Base-by-base conservation (phyloP, 306 rosid species). In the Cajanus cajan region DNA sequence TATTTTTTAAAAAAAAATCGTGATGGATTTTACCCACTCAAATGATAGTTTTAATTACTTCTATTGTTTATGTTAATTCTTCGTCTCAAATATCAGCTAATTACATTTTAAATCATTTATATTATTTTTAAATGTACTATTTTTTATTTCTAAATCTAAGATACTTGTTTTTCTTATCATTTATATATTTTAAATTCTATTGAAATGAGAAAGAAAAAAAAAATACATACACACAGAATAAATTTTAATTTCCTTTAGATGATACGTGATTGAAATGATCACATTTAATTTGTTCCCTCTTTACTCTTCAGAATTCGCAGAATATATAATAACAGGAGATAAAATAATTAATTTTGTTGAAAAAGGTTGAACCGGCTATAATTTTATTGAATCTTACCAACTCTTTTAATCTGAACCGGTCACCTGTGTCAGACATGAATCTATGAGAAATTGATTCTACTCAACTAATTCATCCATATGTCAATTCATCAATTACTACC, bases 391-490 rank as follows among this genome's bases (percentile, higher is more conserved):
- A 65, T 64, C 31, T 16, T 37, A 37, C 16, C 43, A 41, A 0
- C 52, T 13, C 58, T 54, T 80, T 74, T 57, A 73, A 67, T 7
- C 71, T 66, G 65, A 44, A 22, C 65, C 76, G 7, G 37, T 65
- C 80, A 68, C 55, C 71, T 74, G 71, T 74, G 71, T 66, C 8
- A 44, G 14, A 70, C 63, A 80, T 41, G 76, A 73, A 66, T 28
- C 59, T 25, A 9, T 47, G 47, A 24, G 10, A 75, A 61, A 50
- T 24, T 21, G 57, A 62, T 80, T 51, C 51, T 12, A 14, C 19
- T 9, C 5, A 13, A 41, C 31, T 28, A 28, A 18, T 43, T 31
- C 40, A 18, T 43, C 18, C 50, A 43, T 50, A 55, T 40, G 8
- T 37, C 55, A 40, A 68, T 18, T 67, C 11, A 6, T 6, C 15